A percentile compares a stretch with the other conserved stretches of the same genome.
Evolutionary conservation across 768 basidiomycete genomes (phyloP).

Genomic region (Glaciozyma martinii): DNA sequence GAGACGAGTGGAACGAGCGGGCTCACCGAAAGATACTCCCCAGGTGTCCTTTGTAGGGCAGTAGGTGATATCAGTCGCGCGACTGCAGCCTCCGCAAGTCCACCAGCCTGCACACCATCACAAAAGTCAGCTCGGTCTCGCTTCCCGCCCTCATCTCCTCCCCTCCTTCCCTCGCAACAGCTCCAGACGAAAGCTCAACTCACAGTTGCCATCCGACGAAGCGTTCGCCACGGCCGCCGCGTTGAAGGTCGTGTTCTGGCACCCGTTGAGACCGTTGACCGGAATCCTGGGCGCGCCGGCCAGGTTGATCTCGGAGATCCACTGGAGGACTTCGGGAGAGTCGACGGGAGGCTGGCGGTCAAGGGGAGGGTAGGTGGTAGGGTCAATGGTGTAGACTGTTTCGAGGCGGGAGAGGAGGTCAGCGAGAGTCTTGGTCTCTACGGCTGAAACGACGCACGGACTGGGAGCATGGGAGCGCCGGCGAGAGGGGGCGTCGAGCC

Average conservation of each 20-base stretch:
- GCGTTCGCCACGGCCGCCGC: constrained; percentile 44
- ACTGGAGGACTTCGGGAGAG: constrained; percentile 56
- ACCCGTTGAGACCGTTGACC: constrained; percentile 62
- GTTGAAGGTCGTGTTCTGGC: constrained; percentile 49
- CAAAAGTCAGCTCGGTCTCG: background rate
- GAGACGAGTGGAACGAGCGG: background rate
- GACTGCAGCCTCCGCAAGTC: constrained; percentile 70
- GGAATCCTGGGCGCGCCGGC: constrained; percentile 55
- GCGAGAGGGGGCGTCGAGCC: constrained; percentile 57
- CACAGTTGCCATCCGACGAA: constrained; percentile 53
- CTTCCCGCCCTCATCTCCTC: background rate
- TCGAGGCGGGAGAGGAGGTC: background rate
- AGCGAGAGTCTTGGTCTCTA: too few relatives aligned
- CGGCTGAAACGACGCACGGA: constrained; percentile 32
- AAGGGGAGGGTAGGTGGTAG: constrained; percentile 53
- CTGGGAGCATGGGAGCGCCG: constrained; percentile 60
- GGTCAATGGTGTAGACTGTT: constrained; percentile 40
- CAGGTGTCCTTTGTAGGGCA: constrained; percentile 60
- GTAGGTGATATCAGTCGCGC: constrained; percentile 57
- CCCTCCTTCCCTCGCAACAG: background rate
- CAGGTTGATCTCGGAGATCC: constrained; percentile 66
- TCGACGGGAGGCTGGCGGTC: constrained; percentile 55
- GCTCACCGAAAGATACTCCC: constrained; percentile 45
- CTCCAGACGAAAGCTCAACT: background rate
- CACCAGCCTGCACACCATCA: constrained; percentile 50